Evolutionary conservation across 2,329 filamentous ascomycete species (phyloP), one percentile per base, ranked within the genome.

Genomic region (Penicillium sp.): DNA sequence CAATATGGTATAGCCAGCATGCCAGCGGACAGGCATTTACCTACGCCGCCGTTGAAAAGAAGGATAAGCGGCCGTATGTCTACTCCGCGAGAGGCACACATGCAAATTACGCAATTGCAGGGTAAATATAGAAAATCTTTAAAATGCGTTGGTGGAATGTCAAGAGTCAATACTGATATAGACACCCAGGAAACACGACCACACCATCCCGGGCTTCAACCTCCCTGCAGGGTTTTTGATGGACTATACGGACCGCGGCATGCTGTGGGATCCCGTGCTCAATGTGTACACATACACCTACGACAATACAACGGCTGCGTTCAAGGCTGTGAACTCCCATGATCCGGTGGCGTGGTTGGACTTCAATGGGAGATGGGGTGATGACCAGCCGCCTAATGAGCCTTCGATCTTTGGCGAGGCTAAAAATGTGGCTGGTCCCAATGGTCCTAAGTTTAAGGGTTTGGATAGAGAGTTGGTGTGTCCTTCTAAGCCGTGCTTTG

Each of bases 1-100:
- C 78, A 1, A 69, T 88, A 13, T 89, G 85, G 84, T 88, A 81
- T 66, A 84, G 80, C 51, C 86, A 88, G 66, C 87, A 89, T 68
- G 72, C 77, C 31, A 78, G 80, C 60, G 87, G 87, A 5, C 77
- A 88, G 70, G 86, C 86, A 1, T 88, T 88, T 69, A 79, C 76
- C 2, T 89, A 86, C 65, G 62, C 72, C 4, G 76, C 79, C 2
- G 75, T 83, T 1, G 79, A 86, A 60, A 85, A 87, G 65, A 69
- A 75, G 44, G 80, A 78, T 3, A 65, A 75, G 2, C 75, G 85
- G 57, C 85, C 86, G 1, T 72, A 87, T 31, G 75, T 76, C 25
- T 89, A 85, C 69, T 81, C 80, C 2, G 81, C 82, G 0, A 82
- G 83, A 48, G 87, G 86, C 9, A 82, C 81, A 0, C 87, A 89